Percentiles rank a stretch among this genome's conserved stretches.
These are phyloP conservation scores for Raphanus raphanistrum DNA, from an alignment of 345 rosid species.

Conservation along the genomic window DNA sequence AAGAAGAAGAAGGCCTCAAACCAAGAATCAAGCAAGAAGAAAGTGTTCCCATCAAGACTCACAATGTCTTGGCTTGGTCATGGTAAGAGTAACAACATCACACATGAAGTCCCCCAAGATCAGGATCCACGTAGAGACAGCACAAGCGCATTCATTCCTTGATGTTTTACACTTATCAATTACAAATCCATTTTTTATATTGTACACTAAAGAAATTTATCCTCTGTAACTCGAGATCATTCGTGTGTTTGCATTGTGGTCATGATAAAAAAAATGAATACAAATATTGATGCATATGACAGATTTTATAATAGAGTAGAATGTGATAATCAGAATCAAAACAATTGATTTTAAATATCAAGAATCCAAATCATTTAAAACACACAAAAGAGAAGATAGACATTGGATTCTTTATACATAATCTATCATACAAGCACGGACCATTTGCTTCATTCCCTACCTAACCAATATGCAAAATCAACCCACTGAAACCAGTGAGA, in stretches of 20 bases:
- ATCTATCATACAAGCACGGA: slow-evolving; percentile 38
- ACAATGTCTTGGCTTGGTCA: slow-evolving; percentile 39
- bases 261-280: not conserved
- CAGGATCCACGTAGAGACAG: slow-evolving; percentile 31
- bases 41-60: slow-evolving; percentile 29
- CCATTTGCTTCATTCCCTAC: slow-evolving; percentile 40
- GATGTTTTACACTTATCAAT: not conserved
- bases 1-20: slow-evolving; percentile 30
- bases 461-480: slow-evolving; percentile 8
- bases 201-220: slow-evolving; percentile 14
- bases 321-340: not conserved
- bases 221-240: not conserved
- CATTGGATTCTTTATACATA: slow-evolving; percentile 24
- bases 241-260: slow-evolving; percentile 19
- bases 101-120: slow-evolving; percentile 24
- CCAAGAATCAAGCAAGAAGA: slow-evolving; percentile 34
- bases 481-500: slow-evolving; percentile 3
- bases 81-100: slow-evolving; percentile 27
- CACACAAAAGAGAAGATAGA: not conserved
- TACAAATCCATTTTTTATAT: not conserved
- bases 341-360: not conserved
- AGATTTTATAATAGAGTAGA: not conserved
- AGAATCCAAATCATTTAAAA: not conserved
- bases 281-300: slow-evolving; percentile 12
- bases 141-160: slow-evolving; percentile 38